Conservation (phyloP, 1,139 yeast species). For the Meyerozyma athensensis region DNA sequence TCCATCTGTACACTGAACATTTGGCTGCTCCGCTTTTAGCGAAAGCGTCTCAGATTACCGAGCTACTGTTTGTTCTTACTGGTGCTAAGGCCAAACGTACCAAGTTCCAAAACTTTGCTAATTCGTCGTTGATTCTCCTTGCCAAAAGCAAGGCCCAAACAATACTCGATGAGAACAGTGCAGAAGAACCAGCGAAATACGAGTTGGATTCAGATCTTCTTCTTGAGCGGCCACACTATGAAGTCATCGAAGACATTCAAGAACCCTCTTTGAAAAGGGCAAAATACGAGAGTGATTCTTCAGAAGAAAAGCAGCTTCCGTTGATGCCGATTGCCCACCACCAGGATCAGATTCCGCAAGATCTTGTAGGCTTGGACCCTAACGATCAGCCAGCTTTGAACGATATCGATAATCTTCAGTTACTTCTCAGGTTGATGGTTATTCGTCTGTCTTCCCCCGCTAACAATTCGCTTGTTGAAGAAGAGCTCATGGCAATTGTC, state of each 20-base stretch:
- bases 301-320: slow-evolving; percentile 25
- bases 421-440: slow-evolving; percentile 62
- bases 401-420: slow-evolving; percentile 67
- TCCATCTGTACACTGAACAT: slow-evolving; percentile 59
- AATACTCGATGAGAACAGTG: slow-evolving; percentile 15
- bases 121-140: slow-evolving; percentile 72
- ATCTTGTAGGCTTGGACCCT: slow-evolving; percentile 61
- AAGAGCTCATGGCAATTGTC: slow-evolving; percentile 73
- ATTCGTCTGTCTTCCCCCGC: slow-evolving; percentile 71
- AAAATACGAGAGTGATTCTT: slow-evolving; percentile 34
- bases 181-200: slow-evolving; percentile 47
- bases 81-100: slow-evolving; percentile 91
- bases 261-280: slow-evolving; percentile 31
- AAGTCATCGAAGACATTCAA: slow-evolving; percentile 51
- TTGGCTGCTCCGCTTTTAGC: slow-evolving; percentile 46
- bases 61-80: slow-evolving; percentile 62
- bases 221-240: slow-evolving; percentile 69
- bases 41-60: slow-evolving; percentile 54
- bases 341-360: slow-evolving; percentile 59
- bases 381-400: slow-evolving; percentile 73
- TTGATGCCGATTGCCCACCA: slow-evolving; percentile 58
- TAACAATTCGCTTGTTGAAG: slow-evolving; percentile 66
- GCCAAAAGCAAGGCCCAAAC: slow-evolving; percentile 53
- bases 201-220: slow-evolving; percentile 73
- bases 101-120: slow-evolving; percentile 66